A percentile compares a stretch with the other conserved stretches of the same genome.
These are phyloP conservation scores for Chondrus crispus DNA, from an alignment of 23 red algal species.

Conservation along the genomic window DNA sequence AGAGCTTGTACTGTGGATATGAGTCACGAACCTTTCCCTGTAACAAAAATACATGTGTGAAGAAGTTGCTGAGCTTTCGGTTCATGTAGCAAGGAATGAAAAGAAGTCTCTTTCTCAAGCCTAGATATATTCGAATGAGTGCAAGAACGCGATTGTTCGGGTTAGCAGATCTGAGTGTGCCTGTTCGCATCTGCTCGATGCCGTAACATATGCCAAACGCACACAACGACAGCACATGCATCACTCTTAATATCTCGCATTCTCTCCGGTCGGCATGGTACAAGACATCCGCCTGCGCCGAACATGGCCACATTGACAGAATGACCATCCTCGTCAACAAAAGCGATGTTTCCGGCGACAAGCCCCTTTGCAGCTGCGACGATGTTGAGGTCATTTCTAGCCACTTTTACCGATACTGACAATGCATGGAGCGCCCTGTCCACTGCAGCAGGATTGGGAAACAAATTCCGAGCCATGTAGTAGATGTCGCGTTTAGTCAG, in stretches of 20 bases:
- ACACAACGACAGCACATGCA: slow-evolving; percentile 47
- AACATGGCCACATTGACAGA: slow-evolving; percentile 52
- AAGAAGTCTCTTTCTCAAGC: slow-evolving; percentile 65
- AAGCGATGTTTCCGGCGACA: slow-evolving; percentile 42
- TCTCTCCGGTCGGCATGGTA: slow-evolving; percentile 54
- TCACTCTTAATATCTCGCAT: slow-evolving; percentile 12
- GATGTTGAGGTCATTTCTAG: slow-evolving; percentile 59
- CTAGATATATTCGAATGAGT: background rate
- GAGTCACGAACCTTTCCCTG: slow-evolving; percentile 30
- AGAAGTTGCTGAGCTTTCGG: background rate
- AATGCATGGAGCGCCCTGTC: slow-evolving; percentile 26
- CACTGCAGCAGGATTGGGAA: slow-evolving; percentile 18
- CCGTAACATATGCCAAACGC: background rate
- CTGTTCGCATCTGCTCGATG: background rate
- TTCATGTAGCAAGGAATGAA: slow-evolving; percentile 41
- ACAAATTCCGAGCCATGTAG: slow-evolving; percentile 39
- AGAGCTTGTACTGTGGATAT: background rate
- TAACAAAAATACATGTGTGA: slow-evolving; percentile 23
- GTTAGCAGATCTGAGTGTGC: background rate
- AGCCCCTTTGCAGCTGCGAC: slow-evolving; percentile 50
- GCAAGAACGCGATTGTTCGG: background rate
- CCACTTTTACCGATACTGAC: background rate
- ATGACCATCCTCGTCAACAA: slow-evolving; percentile 40
- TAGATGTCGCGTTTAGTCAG: slow-evolving; percentile 65
- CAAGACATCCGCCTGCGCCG: slow-evolving; percentile 9